Percentiles rank a stretch among this genome's conserved stretches.
These are phyloP conservation scores for Metschnikowia gruessii DNA, from an alignment of 805 yeast genomes.

Conservation along the genomic window DNA sequence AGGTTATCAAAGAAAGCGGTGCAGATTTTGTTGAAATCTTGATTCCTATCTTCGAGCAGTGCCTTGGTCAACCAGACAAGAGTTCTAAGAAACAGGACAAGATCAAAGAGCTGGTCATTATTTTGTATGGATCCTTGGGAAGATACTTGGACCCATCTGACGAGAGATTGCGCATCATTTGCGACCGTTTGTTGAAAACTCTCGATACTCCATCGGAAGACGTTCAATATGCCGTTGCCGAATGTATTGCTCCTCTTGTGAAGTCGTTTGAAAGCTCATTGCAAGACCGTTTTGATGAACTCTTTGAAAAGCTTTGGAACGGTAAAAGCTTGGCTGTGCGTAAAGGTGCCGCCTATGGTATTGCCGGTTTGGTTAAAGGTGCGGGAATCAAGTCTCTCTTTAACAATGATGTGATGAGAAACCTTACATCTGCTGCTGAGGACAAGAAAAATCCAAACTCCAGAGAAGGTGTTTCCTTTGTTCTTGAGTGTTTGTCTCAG, in stretches of 20 bases:
- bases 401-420: slow-evolving; percentile 72
- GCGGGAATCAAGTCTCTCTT: slow-evolving; percentile 76
- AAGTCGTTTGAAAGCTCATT: slow-evolving; percentile 50
- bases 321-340: slow-evolving; percentile 51
- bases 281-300: slow-evolving; percentile 51
- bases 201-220: slow-evolving; percentile 85
- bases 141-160: slow-evolving; percentile 73
- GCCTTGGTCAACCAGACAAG: slow-evolving; percentile 50
- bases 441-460: slow-evolving; percentile 71
- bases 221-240: slow-evolving; percentile 85
- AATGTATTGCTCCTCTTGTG: slow-evolving; percentile 82
- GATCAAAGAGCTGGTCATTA: slow-evolving; percentile 75
- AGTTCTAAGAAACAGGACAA: slow-evolving; percentile 52
- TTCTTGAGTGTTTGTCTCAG: slow-evolving; percentile 79
- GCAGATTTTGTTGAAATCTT: slow-evolving; percentile 62
- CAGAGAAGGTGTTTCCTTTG: slow-evolving; percentile 86
- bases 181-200: slow-evolving; percentile 68
- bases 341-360: slow-evolving; percentile 94
- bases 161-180: slow-evolving; percentile 58
- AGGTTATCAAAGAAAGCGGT: slow-evolving; percentile 66
- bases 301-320: slow-evolving; percentile 59
- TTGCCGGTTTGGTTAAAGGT: slow-evolving; percentile 91
- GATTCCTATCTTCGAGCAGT: slow-evolving; percentile 76
- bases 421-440: slow-evolving; percentile 77
- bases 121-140: slow-evolving; percentile 88